Evolutionary conservation across 106 monocot species (phyloP).

Genomic region (Dioscorea alata): DNA sequence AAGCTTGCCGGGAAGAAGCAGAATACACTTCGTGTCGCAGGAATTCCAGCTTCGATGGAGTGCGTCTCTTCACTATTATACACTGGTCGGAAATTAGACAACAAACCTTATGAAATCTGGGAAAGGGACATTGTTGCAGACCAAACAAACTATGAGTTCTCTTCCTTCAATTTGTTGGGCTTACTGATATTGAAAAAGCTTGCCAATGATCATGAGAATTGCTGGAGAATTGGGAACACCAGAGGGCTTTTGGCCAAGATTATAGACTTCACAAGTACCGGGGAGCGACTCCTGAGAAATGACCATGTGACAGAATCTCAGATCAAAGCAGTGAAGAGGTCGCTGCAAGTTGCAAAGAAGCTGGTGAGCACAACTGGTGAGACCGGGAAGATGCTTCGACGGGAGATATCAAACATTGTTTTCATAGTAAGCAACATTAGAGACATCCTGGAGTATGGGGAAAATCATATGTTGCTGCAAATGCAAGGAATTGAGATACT

Average conservation of each 20-base stretch:
- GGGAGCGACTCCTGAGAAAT: constrained; percentile 16
- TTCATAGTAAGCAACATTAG: constrained; percentile 53
- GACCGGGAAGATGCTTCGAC: constrained; percentile 37
- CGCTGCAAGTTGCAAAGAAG: constrained; percentile 34
- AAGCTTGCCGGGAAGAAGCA: constrained; percentile 43
- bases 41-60: constrained; percentile 56
- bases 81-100: background rate
- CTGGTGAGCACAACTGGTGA: constrained; percentile 39
- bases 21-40: constrained; percentile 45
- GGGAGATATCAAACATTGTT: constrained; percentile 45
- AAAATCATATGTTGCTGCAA: constrained; percentile 40
- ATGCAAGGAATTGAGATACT: constrained; percentile 54
- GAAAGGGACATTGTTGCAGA: constrained; percentile 1
- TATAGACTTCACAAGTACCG: constrained; percentile 41
- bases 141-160: constrained; percentile 18
- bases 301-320: constrained; percentile 18
- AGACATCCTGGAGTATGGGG: constrained; percentile 49
- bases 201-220: constrained; percentile 40
- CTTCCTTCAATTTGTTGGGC: constrained; percentile 47
- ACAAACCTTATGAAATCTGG: constrained; percentile 3
- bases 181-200: constrained; percentile 52
- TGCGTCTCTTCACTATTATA: constrained; percentile 52
- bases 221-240: constrained; percentile 38
- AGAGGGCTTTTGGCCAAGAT: constrained; percentile 50
- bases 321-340: constrained; percentile 30